Evolutionary conservation across 148 eudicot species (phyloP).

Genomic region (Vaccinium darrowii): DNA sequence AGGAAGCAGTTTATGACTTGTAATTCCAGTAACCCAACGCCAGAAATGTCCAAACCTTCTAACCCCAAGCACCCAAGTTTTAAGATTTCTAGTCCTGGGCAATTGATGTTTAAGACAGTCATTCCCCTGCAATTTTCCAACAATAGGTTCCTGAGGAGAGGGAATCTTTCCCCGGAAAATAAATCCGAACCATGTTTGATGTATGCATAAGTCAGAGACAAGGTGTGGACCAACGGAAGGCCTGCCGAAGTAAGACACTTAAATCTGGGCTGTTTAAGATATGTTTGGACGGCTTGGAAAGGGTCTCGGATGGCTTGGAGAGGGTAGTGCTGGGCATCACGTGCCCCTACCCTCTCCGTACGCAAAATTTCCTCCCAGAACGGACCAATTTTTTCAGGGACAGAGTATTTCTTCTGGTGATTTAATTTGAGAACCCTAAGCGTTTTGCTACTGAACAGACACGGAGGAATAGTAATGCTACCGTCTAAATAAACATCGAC

Average conservation of each 20-base stretch:
- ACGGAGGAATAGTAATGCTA: constrained; percentile 42
- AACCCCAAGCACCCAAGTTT: constrained; percentile 32
- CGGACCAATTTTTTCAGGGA: no score
- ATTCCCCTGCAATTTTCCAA: constrained; percentile 35
- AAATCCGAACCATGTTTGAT: no score
- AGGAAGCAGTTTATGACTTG: constrained; percentile 37
- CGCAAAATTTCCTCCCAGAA: no score
- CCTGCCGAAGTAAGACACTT: no score
- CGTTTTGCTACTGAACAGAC: not conserved
- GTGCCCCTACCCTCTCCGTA: no score
- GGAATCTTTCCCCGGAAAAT: constrained; percentile 22
- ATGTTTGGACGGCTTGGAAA: no score
- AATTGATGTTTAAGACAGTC: constrained; percentile 31
- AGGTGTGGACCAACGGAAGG: constrained; percentile 4
- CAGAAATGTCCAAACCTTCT: constrained; percentile 13
- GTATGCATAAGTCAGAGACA: not conserved
- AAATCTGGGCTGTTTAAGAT: no score
- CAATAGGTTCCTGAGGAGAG: constrained; percentile 34
- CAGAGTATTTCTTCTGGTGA: no score
- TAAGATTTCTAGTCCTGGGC: constrained; percentile 34
- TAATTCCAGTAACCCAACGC: constrained; percentile 22
- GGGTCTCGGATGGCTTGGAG: no score
- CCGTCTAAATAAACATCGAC: constrained; percentile 40
- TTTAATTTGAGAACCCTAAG: constrained; percentile 39
- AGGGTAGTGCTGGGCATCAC: no score